Conservation (phyloP, 2,329 filamentous ascomycete genomes). For the Ophiostoma quercus region DNA sequence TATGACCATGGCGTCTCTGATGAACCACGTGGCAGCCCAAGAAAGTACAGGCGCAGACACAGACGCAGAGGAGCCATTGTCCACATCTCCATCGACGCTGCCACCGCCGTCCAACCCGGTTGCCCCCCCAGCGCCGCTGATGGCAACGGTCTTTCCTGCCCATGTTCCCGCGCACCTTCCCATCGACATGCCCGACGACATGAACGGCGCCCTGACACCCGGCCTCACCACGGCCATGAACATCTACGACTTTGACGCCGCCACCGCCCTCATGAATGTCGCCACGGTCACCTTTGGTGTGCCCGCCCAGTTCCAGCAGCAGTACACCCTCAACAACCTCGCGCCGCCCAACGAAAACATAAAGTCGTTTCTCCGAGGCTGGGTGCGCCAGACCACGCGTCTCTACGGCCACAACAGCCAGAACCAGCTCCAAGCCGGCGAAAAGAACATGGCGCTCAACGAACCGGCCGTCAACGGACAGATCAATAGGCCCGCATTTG, state of each 20-base stretch:
- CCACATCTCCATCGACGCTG: not conserved
- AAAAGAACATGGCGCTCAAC: not conserved
- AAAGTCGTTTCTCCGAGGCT: slow-evolving; percentile 10
- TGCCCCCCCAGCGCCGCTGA: not conserved
- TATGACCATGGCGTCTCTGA: too few species aligned
- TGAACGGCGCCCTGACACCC: not conserved
- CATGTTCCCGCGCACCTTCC: not conserved
- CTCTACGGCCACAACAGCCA: too few species aligned
- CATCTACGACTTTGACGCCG: not conserved
- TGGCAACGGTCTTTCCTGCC: not conserved
- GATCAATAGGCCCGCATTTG: slow-evolving; percentile 23
- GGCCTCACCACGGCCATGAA: not conserved
- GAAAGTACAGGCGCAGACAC: too few species aligned
- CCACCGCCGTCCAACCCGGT: not conserved
- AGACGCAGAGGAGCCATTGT: too few species aligned
- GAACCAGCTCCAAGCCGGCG: not conserved
- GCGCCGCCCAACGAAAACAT: slow-evolving; percentile 11
- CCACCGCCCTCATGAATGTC: not conserved
- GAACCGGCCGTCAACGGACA: slow-evolving; percentile 32
- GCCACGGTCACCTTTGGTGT: not conserved
- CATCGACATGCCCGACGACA: not conserved
- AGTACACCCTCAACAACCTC: not conserved
- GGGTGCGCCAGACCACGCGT: not conserved
- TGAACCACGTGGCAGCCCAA: too few species aligned
- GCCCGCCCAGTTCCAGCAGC: not conserved